Evolutionary conservation across 1,139 yeast species (phyloP), one percentile per base, ranked within the genome.

Genomic region (Candida dubliniensis): DNA sequence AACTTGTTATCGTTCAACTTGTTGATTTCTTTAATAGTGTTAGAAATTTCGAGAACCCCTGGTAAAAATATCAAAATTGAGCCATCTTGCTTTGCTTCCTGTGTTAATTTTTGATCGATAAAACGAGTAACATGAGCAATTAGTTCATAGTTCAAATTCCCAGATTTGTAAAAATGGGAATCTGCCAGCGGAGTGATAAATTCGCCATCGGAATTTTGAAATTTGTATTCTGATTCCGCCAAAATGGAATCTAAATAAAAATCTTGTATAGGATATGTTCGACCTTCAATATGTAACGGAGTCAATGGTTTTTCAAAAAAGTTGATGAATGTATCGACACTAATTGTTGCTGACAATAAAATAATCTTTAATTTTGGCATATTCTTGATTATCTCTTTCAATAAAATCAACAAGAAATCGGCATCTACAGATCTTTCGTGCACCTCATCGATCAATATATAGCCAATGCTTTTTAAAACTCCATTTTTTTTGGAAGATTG

Each of bases 301-400:
- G 76, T 69, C 40, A 80, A 63, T 1, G 66, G 61, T 53, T 65
- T 51, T 4, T 56, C 56, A 48, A 91, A 91, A 57, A 86, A 91
- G 13, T 71, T 67, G 43, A 76, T 71, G 64, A 90, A 91, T 24
- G 79, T 72, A n/a, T 74, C 73, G 1, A 83, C 77, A 55, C 89
- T 87, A 40, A 91, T 91, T 0, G 98, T 93, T 3, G 99, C 99
- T 57, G 96, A 87, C 98, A 93, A 93, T 41, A 93, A 71, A 8
- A 93, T 75, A 32, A 93, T 71, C 57, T 82, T 87, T 48, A 91
- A 60, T 2, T 81, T 73, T 0, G 79, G 78, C 41, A 67, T 73
- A 38, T 54, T 60, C 8, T 66, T 63, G 52, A 79, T 53, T 10
- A 88, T 64, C 36, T 76, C 76, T 57, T 88, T 89, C 51, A 93